A percentile compares a stretch with the other conserved stretches of the same genome.
phyloP scores from a whole-genome alignment of 306 rosid species.

The Vigna angularis region DNA sequence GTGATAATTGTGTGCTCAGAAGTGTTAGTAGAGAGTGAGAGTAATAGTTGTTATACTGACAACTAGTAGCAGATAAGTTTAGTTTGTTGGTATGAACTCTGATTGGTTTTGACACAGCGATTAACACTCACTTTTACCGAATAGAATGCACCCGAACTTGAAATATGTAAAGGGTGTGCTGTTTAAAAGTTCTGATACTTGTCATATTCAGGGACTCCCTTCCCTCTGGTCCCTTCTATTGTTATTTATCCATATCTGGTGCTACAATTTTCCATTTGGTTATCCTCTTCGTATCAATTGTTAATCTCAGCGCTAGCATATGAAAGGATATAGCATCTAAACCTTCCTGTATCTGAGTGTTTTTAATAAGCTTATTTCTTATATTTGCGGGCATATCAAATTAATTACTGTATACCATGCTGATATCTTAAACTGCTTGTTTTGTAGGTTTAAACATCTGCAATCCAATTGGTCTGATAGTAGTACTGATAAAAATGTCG shows the following conservation, averaged over 20 bases:
- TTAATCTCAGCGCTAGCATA: background rate
- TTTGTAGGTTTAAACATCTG: conserved; percentile 46
- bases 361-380: background rate
- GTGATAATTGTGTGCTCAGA: conserved; percentile 37
- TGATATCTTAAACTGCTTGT: conserved; percentile 16
- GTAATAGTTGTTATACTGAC: conserved; percentile 1
- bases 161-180: conserved; percentile 15
- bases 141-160: conserved; percentile 7
- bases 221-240: background rate
- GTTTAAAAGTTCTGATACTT: conserved; percentile 5
- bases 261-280: conserved; percentile 4
- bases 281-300: background rate
- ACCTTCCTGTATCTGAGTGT: background rate
- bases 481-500: conserved; percentile 51
- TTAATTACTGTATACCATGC: background rate
- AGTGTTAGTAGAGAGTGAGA: conserved; percentile 37
- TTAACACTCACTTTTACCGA: conserved; percentile 21
- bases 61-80: background rate
- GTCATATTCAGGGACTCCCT: background rate
- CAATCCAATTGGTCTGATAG: conserved; percentile 18
- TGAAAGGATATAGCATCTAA: background rate
- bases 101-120: conserved; percentile 8
- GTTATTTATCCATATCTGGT: background rate
- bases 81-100: conserved; percentile 7
- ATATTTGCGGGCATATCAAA: background rate